Conservation (phyloP, 1,284 basidiomycete genomes). For the Austroboletus olivaceoglutinosus region DNA sequence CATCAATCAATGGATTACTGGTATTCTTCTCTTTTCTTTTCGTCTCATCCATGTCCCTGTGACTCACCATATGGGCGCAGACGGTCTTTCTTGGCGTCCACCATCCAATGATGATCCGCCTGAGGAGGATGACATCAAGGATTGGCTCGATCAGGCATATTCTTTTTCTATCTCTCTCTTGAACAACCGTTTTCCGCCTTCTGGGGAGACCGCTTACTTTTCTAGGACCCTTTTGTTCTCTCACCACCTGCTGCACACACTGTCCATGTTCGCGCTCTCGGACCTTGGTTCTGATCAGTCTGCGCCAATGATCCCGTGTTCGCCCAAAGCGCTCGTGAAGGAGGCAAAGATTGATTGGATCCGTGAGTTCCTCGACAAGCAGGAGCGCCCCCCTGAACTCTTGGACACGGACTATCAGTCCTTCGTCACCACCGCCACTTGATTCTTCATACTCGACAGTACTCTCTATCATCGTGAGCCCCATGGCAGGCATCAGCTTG, state of each 20-base stretch:
- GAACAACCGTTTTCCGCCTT: no score
- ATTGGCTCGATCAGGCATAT: neutral
- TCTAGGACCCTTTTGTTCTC: no score
- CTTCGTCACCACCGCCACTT: neutral
- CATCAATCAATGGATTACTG: slow-evolving; percentile 43
- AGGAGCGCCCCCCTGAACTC: neutral
- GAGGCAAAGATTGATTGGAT: no score
- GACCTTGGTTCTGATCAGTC: no score
- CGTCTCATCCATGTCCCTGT: neutral
- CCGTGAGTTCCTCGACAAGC: no score
- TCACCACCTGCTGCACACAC: no score
- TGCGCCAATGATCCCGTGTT: no score
- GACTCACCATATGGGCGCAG: slow-evolving; percentile 31
- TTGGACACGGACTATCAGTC: neutral
- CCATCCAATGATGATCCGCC: neutral
- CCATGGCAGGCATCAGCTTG: neutral
- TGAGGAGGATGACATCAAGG: neutral
- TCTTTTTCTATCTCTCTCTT: neutral
- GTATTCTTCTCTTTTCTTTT: slow-evolving; percentile 38
- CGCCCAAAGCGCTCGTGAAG: no score
- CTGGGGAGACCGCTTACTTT: neutral
- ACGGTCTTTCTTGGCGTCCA: slow-evolving; percentile 5
- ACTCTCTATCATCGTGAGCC: neutral
- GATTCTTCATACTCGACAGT: neutral
- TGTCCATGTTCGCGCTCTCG: no score